These are phyloP conservation scores for Dioszegia hungarica DNA, from an alignment of 768 basidiomycete species.

Conservation along the genomic window DNA sequence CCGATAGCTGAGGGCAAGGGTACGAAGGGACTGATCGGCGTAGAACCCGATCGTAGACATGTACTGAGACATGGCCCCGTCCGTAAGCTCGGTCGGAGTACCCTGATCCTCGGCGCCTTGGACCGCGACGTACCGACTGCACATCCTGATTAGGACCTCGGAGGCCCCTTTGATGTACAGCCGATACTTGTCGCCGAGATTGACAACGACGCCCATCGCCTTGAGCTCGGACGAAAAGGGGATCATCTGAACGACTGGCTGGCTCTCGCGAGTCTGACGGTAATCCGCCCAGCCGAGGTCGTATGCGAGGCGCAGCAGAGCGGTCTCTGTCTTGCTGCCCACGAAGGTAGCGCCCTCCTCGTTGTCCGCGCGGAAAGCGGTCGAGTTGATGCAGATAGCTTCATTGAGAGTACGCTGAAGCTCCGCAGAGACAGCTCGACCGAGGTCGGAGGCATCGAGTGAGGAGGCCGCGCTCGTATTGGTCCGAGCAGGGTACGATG, in stretches of 20 bases:
- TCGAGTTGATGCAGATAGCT: constrained; percentile 84
- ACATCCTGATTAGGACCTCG: constrained; percentile 80
- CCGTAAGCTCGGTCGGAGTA: constrained; percentile 53
- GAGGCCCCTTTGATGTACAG: constrained; percentile 88
- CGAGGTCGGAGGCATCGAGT: constrained; percentile 70
- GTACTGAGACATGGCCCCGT: constrained; percentile 72
- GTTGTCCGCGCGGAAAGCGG: constrained; percentile 73
- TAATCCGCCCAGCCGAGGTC: constrained; percentile 73
- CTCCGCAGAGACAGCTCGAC: constrained; percentile 59
- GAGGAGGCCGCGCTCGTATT: constrained; percentile 84
- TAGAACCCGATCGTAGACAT: constrained; percentile 90
- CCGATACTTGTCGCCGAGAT: constrained; percentile 57
- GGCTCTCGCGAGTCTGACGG: constrained; percentile 60
- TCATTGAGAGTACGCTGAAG: constrained; percentile 70
- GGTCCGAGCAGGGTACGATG: constrained; percentile 64
- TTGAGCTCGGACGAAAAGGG: constrained; percentile 93
- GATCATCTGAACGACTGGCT: constrained; percentile 72
- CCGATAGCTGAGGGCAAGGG: constrained; percentile 87
- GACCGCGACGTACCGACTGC: constrained; percentile 69
- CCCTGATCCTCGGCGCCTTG: constrained; percentile 11
- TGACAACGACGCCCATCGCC: constrained; percentile 86
- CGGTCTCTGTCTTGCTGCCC: constrained; percentile 93
- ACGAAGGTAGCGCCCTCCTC: constrained; percentile 65
- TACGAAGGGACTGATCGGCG: constrained; percentile 90
- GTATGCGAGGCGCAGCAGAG: constrained; percentile 77